Base-by-base conservation (phyloP, 1,139 yeast species). In the Pichia sp. region DNA sequence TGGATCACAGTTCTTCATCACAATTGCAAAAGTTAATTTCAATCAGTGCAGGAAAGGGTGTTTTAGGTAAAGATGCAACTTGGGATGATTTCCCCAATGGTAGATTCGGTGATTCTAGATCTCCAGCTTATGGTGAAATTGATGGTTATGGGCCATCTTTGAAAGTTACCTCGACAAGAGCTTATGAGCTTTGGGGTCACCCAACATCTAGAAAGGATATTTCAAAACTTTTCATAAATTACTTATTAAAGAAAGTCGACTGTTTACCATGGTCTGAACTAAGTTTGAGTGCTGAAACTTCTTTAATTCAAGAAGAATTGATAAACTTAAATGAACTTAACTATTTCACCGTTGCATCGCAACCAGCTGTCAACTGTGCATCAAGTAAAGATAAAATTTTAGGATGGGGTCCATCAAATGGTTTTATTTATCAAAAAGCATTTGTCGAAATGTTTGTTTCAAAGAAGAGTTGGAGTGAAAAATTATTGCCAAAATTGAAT, bases 81-180 rank as follows among this genome's bases (percentile, higher is more conserved):
- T 92, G 98, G 98, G 98, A 92, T 70, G 98, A 92, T 61, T 92
- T 88, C 66, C 95, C 97, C 18, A 92, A 92, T 63, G 98, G 98
- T 60, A 79, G 98, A 68, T 92, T 89, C 66, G 97, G 98, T 67
- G 97, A 94, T 67, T 88, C 97, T 0, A 76, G 95, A 58, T 89
- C 97, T 32, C 98, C 98, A 7, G 92, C 98, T 0, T 92, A 85
- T 67, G 98, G 98, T 69, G 97, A 90, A 66, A 86, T 90, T 60
- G 97, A 90, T 63, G 98, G 97, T 32, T 92, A 92, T 66, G 97
- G 98, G 1, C 96, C 97, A 1, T 80, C 86, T 7, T 75, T 92
- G 58, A 90, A 89, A 60, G 79, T 86, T 15, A 76, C 89, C 9
- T 76, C 82, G n/a, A 73, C 74, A 40, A 80, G 76, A 59, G 96